A percentile compares a stretch with the other conserved stretches of the same genome.
phyloP scores from a whole-genome alignment of 2,329 filamentous ascomycete species.

The Aspergillus persii region DNA sequence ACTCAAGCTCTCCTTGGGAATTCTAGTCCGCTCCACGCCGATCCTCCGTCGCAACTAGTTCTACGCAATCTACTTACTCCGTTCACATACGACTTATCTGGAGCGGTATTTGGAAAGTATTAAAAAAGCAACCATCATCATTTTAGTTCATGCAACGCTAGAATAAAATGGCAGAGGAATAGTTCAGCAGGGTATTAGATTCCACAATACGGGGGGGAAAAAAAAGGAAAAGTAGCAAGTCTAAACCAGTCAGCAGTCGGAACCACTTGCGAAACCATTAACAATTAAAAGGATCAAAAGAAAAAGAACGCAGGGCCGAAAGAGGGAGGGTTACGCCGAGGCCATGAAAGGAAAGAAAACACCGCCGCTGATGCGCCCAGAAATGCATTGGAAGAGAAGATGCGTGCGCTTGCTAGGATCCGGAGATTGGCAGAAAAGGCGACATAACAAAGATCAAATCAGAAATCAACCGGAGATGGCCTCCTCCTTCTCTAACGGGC shows the following conservation, averaged over 20 bases:
- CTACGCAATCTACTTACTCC: background rate
- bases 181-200: constrained; percentile 16
- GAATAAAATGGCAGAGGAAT: constrained; percentile 1
- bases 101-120: background rate
- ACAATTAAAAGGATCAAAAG: background rate
- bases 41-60: background rate
- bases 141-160: background rate
- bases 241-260: background rate
- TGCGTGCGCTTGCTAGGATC: background rate
- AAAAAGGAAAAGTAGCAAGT: background rate
- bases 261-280: background rate
- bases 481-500: constrained; percentile 21
- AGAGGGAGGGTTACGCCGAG: background rate
- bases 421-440: background rate
- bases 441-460: constrained; percentile 15
- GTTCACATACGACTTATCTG: background rate
- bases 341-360: constrained; percentile 5
- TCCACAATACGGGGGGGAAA: background rate
- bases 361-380: constrained; percentile 23
- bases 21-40: background rate
- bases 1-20: background rate
- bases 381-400: constrained; percentile 19
- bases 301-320: background rate
- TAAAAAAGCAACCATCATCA: background rate
- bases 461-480: background rate